Conservation (phyloP, 306 rosid genomes). For the Myrica gale region DNA sequence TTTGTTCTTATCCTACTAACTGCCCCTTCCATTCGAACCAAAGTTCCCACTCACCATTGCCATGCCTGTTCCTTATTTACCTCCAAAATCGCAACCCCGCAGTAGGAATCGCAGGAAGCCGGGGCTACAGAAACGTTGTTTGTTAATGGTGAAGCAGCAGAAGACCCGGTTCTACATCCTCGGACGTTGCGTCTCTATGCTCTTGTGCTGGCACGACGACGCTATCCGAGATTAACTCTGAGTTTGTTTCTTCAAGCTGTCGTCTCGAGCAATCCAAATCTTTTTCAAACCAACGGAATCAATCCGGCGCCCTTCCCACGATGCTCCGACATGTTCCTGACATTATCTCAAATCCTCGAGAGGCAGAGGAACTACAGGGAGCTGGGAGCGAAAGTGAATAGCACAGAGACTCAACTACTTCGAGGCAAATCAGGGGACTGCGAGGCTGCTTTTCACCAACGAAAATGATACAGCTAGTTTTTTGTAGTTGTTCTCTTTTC, state of each 20-base stretch:
- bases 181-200: constrained; percentile 60
- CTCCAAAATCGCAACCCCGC: not conserved
- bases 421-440: not conserved
- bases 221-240: constrained; percentile 34
- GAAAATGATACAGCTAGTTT: not conserved
- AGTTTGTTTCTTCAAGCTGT: not conserved
- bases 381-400: too few species aligned
- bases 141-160: constrained; percentile 50
- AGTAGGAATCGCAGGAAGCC: constrained; percentile 27
- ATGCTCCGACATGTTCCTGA: not conserved
- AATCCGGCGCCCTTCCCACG: not conserved
- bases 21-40: not conserved
- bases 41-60: not conserved
- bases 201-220: constrained; percentile 60
- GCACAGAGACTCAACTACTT: not conserved
- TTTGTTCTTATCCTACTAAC: not conserved
- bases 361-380: too few species aligned
- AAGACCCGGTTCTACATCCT: constrained; percentile 56
- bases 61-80: constrained; percentile 1
- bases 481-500: not conserved
- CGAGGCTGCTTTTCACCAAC: not conserved
- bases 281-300: not conserved
- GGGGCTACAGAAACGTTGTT: constrained; percentile 43
- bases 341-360: too few species aligned
- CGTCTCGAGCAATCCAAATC: not conserved